Evolutionary conservation across 768 basidiomycete genomes (phyloP).

Genomic region (Xerocomus brunneocitrinus): DNA sequence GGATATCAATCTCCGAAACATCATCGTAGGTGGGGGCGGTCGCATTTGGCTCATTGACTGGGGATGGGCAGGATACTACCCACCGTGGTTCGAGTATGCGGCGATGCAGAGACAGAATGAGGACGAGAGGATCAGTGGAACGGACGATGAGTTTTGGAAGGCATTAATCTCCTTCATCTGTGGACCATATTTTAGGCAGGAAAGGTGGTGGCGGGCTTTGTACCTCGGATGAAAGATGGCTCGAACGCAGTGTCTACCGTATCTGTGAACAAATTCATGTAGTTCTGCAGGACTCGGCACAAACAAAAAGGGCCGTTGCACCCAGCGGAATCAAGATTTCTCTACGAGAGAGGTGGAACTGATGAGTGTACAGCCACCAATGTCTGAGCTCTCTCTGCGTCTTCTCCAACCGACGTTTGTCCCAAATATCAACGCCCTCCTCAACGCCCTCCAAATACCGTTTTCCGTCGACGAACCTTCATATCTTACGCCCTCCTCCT

Average conservation of each 20-base stretch:
- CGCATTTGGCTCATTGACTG: background rate
- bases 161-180: background rate
- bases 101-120: background rate
- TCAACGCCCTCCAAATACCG: conserved; percentile 41
- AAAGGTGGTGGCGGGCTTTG: background rate
- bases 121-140: background rate
- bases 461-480: conserved; percentile 44
- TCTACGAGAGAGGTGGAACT: no score
- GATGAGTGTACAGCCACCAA: background rate
- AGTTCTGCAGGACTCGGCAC: no score
- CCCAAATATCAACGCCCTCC: conserved; percentile 42
- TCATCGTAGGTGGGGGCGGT: background rate
- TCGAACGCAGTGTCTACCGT: no score
- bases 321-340: no score
- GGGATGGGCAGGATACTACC: background rate
- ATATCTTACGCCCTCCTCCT: conserved; percentile 74
- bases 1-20: background rate
- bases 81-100: background rate
- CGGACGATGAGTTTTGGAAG: background rate
- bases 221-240: conserved; percentile 26
- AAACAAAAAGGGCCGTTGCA: no score
- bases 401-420: conserved; percentile 17
- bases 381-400: background rate
- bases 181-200: background rate
- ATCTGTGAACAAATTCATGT: no score